phyloP scores from a whole-genome alignment of 208 protist species.

The Trypanosoma rangeli region DNA sequence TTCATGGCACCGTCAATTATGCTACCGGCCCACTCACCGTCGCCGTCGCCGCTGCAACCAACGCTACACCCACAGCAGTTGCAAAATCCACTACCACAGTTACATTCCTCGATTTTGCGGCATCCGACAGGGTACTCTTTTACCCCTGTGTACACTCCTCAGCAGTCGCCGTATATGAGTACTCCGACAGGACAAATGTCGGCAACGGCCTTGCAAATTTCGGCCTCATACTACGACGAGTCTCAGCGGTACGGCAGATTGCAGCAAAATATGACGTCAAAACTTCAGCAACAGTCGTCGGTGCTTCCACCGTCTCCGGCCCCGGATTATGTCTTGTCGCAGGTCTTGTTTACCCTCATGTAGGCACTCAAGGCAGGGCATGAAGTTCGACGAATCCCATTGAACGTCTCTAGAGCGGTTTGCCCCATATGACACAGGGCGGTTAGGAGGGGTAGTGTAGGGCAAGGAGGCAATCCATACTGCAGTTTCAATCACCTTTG shows the following conservation, averaged over 20 bases:
- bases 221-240: constrained; percentile 13
- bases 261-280: background rate
- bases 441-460: background rate
- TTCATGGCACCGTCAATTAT: background rate
- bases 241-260: constrained; percentile 1
- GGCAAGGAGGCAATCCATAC: background rate
- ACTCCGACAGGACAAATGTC: constrained; percentile 5
- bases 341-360: constrained; percentile 23
- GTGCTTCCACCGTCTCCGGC: background rate
- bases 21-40: background rate
- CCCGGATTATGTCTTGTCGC: constrained; percentile 18
- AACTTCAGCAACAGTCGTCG: constrained; percentile 5
- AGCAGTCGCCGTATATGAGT: constrained; percentile 12
- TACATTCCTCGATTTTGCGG: background rate
- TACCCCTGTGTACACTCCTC: constrained; percentile 25
- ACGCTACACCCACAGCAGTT: constrained; percentile 6
- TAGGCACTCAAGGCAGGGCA: background rate
- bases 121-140: constrained; percentile 12
- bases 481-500: background rate
- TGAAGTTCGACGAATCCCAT: background rate
- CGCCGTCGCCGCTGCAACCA: constrained; percentile 12
- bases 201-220: background rate
- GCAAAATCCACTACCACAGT: constrained; percentile 6
- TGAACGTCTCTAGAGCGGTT: background rate
- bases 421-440: background rate